Conservation (phyloP, 768 basidiomycete species). For the Boletales sp. region DNA sequence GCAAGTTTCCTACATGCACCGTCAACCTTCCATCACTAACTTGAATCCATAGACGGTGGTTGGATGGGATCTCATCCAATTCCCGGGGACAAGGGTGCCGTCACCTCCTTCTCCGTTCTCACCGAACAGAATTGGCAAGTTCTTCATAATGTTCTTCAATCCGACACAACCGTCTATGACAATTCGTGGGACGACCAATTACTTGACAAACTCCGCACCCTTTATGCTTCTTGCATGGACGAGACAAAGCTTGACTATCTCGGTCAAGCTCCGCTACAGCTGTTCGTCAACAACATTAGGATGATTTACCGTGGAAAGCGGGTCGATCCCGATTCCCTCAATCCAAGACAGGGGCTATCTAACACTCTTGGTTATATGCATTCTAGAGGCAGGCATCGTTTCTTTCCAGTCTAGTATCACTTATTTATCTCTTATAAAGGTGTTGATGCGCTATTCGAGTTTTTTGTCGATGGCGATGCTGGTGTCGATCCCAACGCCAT, state of each 20-base stretch:
- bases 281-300: conserved; percentile 60
- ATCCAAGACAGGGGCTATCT: conserved; percentile 60
- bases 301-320: conserved; percentile 56
- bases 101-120: conserved; percentile 70
- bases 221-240: conserved; percentile 82
- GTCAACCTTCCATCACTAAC: conserved; percentile 4
- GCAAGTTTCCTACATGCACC: conserved; percentile 45
- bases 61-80: conserved; percentile 84
- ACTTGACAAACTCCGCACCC: conserved; percentile 59
- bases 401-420: background rate
- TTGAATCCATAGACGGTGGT: conserved; percentile 60
- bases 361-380: conserved; percentile 83
- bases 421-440: conserved; percentile 40
- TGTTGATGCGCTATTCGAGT: conserved; percentile 73
- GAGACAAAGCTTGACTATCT: conserved; percentile 71
- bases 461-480: conserved; percentile 84
- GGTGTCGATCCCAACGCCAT: conserved; percentile 84
- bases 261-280: conserved; percentile 67
- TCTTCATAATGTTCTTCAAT: conserved; percentile 68
- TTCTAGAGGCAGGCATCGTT: conserved; percentile 59
- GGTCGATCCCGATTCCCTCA: conserved; percentile 34
- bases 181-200: conserved; percentile 50
- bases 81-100: conserved; percentile 78
- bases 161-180: conserved; percentile 34
- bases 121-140: conserved; percentile 74